These are phyloP conservation scores for Ichthyophthirius multifiliis DNA, from an alignment of 169 alveolate species.

Conservation along the genomic window DNA sequence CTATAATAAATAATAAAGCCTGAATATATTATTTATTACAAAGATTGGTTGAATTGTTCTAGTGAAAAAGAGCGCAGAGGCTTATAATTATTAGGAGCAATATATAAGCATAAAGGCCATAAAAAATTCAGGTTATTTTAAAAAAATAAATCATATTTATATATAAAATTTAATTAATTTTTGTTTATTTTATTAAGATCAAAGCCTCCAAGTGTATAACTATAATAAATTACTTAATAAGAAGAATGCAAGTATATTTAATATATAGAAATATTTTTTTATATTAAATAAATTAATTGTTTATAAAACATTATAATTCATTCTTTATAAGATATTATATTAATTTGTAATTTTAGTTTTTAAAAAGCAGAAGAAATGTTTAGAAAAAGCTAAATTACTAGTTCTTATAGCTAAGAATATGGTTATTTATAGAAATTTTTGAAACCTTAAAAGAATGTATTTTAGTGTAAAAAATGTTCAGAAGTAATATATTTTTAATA, in stretches of 20 bases:
- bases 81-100: constrained; percentile 34
- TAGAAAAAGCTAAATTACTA: constrained; percentile 32
- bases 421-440: constrained; percentile 28
- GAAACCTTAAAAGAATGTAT: constrained; percentile 38
- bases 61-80: constrained; percentile 41
- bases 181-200: constrained; percentile 12
- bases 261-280: background rate
- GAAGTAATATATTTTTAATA: background rate
- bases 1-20: constrained; percentile 19
- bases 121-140: constrained; percentile 4
- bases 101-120: constrained; percentile 35
- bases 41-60: constrained; percentile 31
- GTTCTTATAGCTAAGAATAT: constrained; percentile 16
- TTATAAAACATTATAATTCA: background rate
- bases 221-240: constrained; percentile 14
- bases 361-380: constrained; percentile 46
- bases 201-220: constrained; percentile 36
- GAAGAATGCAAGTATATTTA: constrained; percentile 32
- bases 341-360: background rate
- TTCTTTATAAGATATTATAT: background rate
- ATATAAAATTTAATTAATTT: background rate
- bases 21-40: constrained; percentile 26
- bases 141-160: background rate
- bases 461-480: constrained; percentile 38
- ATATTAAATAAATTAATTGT: background rate